A percentile compares a stretch with the other conserved stretches of the same genome.
These are phyloP conservation scores for Scedosporium apiospermum DNA, from an alignment of 2,329 filamentous ascomycete species.

Conservation along the genomic window DNA sequence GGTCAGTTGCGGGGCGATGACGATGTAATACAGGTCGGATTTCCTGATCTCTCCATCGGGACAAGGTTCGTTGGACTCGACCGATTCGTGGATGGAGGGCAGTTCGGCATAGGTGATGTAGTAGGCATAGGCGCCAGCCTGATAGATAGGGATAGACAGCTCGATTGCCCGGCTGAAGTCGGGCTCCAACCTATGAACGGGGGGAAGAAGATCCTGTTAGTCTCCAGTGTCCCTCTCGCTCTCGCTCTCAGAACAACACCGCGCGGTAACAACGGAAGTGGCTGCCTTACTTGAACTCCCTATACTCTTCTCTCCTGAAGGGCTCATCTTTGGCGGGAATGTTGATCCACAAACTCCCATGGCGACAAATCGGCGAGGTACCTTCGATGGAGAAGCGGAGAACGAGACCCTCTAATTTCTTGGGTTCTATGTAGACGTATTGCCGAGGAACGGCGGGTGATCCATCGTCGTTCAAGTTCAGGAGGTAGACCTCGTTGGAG, in stretches of 20 bases:
- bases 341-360: conserved; percentile 95
- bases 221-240: too few relatives aligned
- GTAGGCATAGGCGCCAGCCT: conserved; percentile 83
- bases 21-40: conserved; percentile 81
- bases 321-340: conserved; percentile 67
- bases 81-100: conserved; percentile 57
- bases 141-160: conserved; percentile 77
- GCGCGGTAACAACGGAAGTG: too few relatives aligned
- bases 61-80: conserved; percentile 24
- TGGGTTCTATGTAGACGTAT: conserved; percentile 83
- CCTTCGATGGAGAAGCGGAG: conserved; percentile 89
- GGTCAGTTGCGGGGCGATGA: conserved; percentile 74
- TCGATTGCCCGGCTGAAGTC: conserved; percentile 89
- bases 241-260: too few relatives aligned
- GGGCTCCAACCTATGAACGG: conserved; percentile 58
- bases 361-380: conserved; percentile 86
- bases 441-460: conserved; percentile 80
- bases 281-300: conserved; percentile 71
- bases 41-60: conserved; percentile 31
- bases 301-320: conserved; percentile 72
- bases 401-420: conserved; percentile 62
- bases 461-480: conserved; percentile 87
- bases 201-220: not conserved
- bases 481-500: conserved; percentile 69
- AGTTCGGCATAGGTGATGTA: conserved; percentile 88